Evolutionary conservation across 768 basidiomycete genomes (phyloP).

Genomic region (Trametes elegans): DNA sequence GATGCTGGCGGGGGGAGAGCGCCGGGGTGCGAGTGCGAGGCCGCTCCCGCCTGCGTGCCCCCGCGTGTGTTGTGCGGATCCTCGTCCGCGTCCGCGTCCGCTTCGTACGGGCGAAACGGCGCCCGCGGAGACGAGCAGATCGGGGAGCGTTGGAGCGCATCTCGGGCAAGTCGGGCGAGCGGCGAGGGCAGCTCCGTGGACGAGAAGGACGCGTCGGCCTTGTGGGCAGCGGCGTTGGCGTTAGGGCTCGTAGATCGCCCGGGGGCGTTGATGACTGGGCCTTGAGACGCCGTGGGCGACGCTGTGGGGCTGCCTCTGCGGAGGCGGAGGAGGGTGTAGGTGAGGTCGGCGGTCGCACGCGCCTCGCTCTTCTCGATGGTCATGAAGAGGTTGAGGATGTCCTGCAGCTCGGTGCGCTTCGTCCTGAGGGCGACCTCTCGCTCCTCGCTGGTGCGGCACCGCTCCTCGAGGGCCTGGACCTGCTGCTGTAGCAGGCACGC

Average conservation of each 20-base stretch:
- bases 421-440: constrained; percentile 5
- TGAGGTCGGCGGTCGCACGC: constrained; percentile 14
- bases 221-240: background rate
- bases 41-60: constrained; percentile 1
- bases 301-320: background rate
- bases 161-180: constrained; percentile 1
- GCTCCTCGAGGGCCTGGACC: constrained; percentile 13
- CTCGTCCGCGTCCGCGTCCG: background rate
- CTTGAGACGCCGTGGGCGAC: background rate
- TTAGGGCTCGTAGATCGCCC: too few species aligned
- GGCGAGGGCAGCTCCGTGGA: background rate
- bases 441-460: constrained; percentile 2
- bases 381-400: constrained; percentile 13
- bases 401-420: constrained; percentile 9
- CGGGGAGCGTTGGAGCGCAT: background rate
- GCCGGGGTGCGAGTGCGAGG: background rate
- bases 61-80: background rate
- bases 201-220: background rate
- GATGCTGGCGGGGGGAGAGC: background rate
- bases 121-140: constrained; percentile 5
- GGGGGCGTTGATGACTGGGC: too few species aligned
- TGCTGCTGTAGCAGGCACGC: constrained; percentile 6
- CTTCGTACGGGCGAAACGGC: background rate
- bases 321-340: background rate
- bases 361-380: constrained; percentile 18